Conservation (phyloP, 2,329 filamentous ascomycete species). For the Pseudogymnoascus sp. region DNA sequence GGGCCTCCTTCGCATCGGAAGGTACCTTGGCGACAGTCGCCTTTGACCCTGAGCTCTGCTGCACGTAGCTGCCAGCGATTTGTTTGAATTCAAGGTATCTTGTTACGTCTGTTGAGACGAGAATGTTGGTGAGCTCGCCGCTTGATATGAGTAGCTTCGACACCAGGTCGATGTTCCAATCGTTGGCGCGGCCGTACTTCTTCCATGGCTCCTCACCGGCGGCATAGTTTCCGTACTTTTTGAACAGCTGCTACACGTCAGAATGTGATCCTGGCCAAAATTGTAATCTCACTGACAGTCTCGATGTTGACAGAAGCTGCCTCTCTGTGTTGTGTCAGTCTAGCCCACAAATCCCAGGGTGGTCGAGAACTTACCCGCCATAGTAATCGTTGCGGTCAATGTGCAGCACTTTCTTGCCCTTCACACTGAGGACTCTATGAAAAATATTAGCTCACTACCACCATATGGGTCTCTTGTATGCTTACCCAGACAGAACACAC, state of each 20-base stretch:
- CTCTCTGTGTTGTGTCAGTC: conserved; percentile 51
- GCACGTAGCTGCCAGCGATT: conserved; percentile 92
- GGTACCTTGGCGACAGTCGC: conserved; percentile 95
- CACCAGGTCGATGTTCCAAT: conserved; percentile 99
- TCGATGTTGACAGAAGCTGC: conserved; percentile 95
- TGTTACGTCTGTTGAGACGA: conserved; percentile 89
- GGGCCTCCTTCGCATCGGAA: conserved; percentile 80
- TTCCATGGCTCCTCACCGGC: conserved; percentile 88
- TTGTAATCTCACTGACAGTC: conserved; percentile 49
- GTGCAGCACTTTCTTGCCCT: conserved; percentile 98
- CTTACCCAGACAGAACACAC: conserved; percentile 95
- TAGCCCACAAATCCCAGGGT: conserved; percentile 13
- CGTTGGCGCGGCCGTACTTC: conserved; percentile 90
- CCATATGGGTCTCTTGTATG: background rate
- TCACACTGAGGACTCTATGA: conserved; percentile 81
- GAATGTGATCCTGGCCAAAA: conserved; percentile 18
- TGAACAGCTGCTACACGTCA: conserved; percentile 66
- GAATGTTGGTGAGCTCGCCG: conserved; percentile 95
- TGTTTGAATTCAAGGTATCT: conserved; percentile 88
- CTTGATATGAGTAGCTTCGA: conserved; percentile 98
- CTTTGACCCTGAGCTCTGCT: conserved; percentile 73
- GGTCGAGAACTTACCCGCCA: conserved; percentile 63
- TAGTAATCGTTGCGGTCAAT: conserved; percentile 99
- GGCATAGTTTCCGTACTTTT: conserved; percentile 81
- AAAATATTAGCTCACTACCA: conserved; percentile 20